Conservation (phyloP, 23 red algal species). For the Gracilaria domingensis region DNA sequence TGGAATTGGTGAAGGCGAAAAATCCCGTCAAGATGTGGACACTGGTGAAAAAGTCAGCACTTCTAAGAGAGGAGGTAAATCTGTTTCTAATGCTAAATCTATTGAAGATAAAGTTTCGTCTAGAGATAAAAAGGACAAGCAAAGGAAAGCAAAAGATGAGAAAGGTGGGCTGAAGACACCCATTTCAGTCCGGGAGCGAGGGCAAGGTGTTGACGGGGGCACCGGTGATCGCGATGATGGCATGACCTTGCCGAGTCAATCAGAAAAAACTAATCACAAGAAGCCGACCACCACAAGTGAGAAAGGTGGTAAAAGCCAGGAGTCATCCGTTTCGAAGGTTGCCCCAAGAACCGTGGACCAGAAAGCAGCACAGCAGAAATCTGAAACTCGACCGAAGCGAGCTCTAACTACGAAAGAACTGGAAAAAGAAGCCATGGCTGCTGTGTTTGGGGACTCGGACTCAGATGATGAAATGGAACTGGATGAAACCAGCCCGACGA, state of each 20-base stretch:
- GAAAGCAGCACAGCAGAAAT: background rate
- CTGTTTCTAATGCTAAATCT: background rate
- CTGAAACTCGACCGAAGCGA: background rate
- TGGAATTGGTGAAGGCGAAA: background rate
- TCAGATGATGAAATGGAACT: conserved; percentile 36
- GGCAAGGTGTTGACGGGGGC: background rate
- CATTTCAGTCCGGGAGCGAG: background rate
- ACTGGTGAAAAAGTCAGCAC: background rate
- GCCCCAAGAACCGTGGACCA: background rate
- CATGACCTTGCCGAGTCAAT: background rate
- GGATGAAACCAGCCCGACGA: background rate
- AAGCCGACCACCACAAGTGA: background rate
- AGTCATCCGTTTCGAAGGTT: background rate
- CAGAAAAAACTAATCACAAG: background rate
- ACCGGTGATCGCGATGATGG: background rate
- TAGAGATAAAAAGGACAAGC: background rate
- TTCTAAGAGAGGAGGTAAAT: background rate
- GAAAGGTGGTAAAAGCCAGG: background rate
- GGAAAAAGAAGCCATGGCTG: conserved; percentile 26
- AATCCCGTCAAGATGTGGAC: background rate
- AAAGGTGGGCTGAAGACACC: background rate
- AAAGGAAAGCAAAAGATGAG: background rate
- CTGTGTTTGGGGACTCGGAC: conserved; percentile 29
- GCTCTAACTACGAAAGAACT: conserved; percentile 27
- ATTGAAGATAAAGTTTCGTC: background rate